Percentiles rank a stretch among this genome's conserved stretches.
Conservation (phyloP, 371 early-diverging fungal genomes). For the Lichtheimia hyalospora region DNA sequence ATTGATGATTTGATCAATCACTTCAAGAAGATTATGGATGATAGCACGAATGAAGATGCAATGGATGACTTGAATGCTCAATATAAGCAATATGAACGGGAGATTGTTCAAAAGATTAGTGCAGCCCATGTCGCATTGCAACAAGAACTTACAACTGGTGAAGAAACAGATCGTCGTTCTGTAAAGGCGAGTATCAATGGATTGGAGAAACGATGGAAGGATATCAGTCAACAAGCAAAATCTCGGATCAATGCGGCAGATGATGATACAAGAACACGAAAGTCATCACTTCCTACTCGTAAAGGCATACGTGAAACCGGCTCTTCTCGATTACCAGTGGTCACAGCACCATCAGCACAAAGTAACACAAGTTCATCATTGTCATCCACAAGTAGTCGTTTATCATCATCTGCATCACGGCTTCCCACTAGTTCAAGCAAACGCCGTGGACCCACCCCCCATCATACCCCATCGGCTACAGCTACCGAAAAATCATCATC, state of each 20-base stretch:
- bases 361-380: conserved; percentile 7
- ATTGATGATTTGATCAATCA: conserved; percentile 1
- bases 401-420: conserved; percentile 16
- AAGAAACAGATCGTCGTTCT: background rate
- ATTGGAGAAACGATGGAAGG: conserved; percentile 21
- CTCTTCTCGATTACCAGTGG: conserved; percentile 5
- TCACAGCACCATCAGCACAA: conserved; percentile 7
- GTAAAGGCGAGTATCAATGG: conserved; percentile 11
- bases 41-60: no score
- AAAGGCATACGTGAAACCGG: conserved; percentile 29
- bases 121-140: conserved; percentile 16
- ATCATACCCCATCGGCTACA: conserved; percentile 18
- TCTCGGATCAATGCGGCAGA: conserved; percentile 6
- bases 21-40: no score
- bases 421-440: conserved; percentile 2
- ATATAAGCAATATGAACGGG: conserved; percentile 51
- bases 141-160: conserved; percentile 1
- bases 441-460: background rate
- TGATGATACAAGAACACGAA: conserved; percentile 20
- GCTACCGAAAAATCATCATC: conserved; percentile 8
- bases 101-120: conserved; percentile 39
- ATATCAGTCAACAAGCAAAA: conserved; percentile 28
- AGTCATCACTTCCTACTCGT: conserved; percentile 43
- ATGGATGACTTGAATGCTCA: conserved; percentile 46
- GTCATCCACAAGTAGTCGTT: conserved; percentile 7